Percentiles rank a stretch among this genome's conserved stretches.
phyloP scores from a whole-genome alignment of 176 grass and related monocot genomes.

The Pharus latifolius region DNA sequence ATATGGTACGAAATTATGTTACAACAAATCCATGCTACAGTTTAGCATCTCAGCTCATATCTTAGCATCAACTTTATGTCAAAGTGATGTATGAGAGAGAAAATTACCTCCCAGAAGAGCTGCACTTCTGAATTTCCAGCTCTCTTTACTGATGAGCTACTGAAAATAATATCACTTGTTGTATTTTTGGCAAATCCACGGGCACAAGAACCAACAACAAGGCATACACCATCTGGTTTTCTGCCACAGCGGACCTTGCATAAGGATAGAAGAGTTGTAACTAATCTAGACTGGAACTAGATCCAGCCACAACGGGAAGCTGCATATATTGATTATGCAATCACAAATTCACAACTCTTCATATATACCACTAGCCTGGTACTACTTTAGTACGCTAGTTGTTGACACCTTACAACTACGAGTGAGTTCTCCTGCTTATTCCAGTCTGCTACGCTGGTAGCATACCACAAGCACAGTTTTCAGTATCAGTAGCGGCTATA shows the following conservation, averaged over 20 bases:
- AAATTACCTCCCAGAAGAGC: slow-evolving; percentile 89
- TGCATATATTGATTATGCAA: neutral
- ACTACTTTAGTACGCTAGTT: too few relatives aligned
- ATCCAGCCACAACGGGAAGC: neutral
- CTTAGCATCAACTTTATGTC: neutral
- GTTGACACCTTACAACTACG: too few relatives aligned
- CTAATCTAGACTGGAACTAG: slow-evolving; percentile 1
- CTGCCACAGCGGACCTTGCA: slow-evolving; percentile 58
- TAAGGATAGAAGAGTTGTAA: slow-evolving; percentile 25
- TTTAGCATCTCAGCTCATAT: slow-evolving; percentile 4
- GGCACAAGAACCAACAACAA: slow-evolving; percentile 83
- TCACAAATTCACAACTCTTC: too few relatives aligned
- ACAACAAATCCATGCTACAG: neutral
- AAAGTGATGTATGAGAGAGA: neutral
- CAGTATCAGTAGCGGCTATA: too few relatives aligned
- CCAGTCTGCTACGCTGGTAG: too few relatives aligned
- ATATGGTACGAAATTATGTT: neutral
- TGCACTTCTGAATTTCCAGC: slow-evolving; percentile 57
- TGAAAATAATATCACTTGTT: slow-evolving; percentile 83
- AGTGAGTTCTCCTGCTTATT: too few relatives aligned
- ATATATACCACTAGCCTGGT: too few relatives aligned
- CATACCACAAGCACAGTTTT: too few relatives aligned
- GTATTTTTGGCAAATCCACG: slow-evolving; percentile 69
- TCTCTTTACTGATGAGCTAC: slow-evolving; percentile 54
- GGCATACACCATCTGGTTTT: slow-evolving; percentile 94